Evolutionary conservation across 177 flowering plant genomes (phyloP), one percentile per base, ranked within the genome.

Genomic region (Tripterygium wilfordii): DNA sequence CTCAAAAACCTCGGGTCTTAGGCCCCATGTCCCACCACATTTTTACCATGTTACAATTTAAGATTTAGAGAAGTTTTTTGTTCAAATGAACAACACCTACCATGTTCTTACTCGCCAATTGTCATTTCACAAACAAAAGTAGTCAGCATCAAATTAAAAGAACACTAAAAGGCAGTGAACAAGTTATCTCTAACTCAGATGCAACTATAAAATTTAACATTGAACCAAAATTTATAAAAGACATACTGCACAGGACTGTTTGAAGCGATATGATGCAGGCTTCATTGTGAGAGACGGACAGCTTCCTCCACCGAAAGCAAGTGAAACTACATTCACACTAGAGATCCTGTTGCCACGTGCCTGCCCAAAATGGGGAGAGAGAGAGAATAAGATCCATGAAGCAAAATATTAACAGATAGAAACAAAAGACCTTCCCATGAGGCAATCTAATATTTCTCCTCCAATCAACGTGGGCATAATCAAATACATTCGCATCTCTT

Each of bases 221-320:
- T 18, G 37, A 20, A 29, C 4, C 5, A 16, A 0, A 33, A 18
- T 38, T 10, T 2, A 35, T n/a, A 25, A 16, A 28, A 62, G 33
- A 33, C 78, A 29, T 69, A 77, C 83, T n/a, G 63, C 69, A 48
- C 83, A 77, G 17, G 57, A 49, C 48, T 73, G 51, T 5, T 21
- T 58, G 22, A 68, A 52, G 60, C 72, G 72, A 18, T 26, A 39
- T n/a, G 53, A 44, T 1, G 56, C 48, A 0, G 55, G 23, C 36
- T 16, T 56, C 54, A 48, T 25, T 37, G 54, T 66, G 36, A 64
- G 68, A 6, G 63, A 63, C 13, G 61, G 65, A 44, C 62, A 74
- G 57, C 58, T 45, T 17, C 32, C 54, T 46, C 61, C 62, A 9
- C 15, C 57, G 33, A 62, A 18, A 9, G 71, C 28, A 38, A 71